Evolutionary conservation across 2,329 filamentous ascomycete genomes (phyloP), one percentile per base, ranked within the genome.

Genomic region (Colletotrichum sp.): DNA sequence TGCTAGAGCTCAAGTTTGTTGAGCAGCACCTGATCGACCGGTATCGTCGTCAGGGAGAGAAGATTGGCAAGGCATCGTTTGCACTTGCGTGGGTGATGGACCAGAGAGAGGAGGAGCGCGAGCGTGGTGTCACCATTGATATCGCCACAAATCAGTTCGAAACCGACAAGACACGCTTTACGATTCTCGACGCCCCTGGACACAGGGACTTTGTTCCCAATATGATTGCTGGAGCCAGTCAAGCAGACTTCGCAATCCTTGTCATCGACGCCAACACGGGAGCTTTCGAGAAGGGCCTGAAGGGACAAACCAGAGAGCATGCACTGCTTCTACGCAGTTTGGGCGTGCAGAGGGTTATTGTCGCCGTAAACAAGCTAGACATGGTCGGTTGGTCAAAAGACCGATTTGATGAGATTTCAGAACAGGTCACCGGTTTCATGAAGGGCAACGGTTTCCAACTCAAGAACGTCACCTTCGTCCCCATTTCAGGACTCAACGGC

Each of bases 51-150:
- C 96, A 98, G 85, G 96, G 97, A 1, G 94, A 98, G 80, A 95
- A 93, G 76, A 94, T 98, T 52, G 97, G 97, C 7, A 99, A 99
- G 84, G 93, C 95, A 3, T 99, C 97, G 0, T 99, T 99, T 85
- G 96, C 96, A 15, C 90, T 99, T 27, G 97, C 98, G 2, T 99
- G 97, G 97, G 95, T 99, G 4, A 91, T 99, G 85, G 97, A 99
- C 83, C 95, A 98, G 83, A 93, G 95, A 25, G 92, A 93, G 0
- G 97, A 99, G 82, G 97, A 99, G 84, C 91, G 97, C 78, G 93
- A 92, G 74, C 92, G 96, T 74, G 97, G 97, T 61, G 95, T 99
- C 9, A 99, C 97, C 1, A 98, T 99, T 65, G 97, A 99, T 82
- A 97, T 99, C 81, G 96, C 97, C 11, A 98, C 95, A 22, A 98